These are phyloP conservation scores for button mushroom (Agaricus bisporus) DNA, from an alignment of 768 basidiomycete species.

Conservation along the genomic window DNA sequence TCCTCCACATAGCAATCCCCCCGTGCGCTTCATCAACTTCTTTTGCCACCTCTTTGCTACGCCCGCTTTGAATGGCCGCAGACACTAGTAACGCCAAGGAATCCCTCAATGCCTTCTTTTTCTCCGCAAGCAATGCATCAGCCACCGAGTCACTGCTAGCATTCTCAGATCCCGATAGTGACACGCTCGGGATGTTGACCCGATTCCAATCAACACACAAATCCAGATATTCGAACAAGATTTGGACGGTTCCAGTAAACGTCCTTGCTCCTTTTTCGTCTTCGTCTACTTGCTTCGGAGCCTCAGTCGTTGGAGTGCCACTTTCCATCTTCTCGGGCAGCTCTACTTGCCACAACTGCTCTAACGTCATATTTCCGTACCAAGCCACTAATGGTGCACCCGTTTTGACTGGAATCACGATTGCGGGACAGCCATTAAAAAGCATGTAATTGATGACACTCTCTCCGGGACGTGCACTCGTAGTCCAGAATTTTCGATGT, in stretches of 20 bases:
- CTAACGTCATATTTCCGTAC: slow-evolving; percentile 54
- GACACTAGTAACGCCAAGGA: slow-evolving; percentile 47
- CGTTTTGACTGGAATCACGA: slow-evolving; percentile 52
- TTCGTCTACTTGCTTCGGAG: slow-evolving; percentile 7
- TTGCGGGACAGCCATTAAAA: slow-evolving; percentile 53
- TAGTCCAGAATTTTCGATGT: slow-evolving; percentile 54
- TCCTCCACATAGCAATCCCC: slow-evolving; percentile 65
- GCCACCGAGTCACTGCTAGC: neutral
- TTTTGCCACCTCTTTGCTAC: slow-evolving; percentile 48
- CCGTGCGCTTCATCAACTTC: slow-evolving; percentile 50
- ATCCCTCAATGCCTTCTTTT: slow-evolving; percentile 36
- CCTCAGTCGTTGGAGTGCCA: slow-evolving; percentile 2
- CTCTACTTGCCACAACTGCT: slow-evolving; percentile 47
- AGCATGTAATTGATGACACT: slow-evolving; percentile 59
- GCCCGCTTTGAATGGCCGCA: slow-evolving; percentile 45
- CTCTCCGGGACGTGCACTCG: slow-evolving; percentile 52
- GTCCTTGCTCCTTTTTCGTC: slow-evolving; percentile 13
- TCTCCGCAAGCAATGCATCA: slow-evolving; percentile 15
- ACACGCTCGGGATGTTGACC: slow-evolving; percentile 26
- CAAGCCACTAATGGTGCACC: slow-evolving; percentile 62
- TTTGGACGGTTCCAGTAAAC: slow-evolving; percentile 48
- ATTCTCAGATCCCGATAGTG: neutral
- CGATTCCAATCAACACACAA: slow-evolving; percentile 60
- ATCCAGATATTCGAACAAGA: slow-evolving; percentile 53
- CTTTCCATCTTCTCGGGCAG: slow-evolving; percentile 31